Evolutionary conservation across 257 asterid genomes (phyloP).

Genomic region (Phtheirospermum japonicum): DNA sequence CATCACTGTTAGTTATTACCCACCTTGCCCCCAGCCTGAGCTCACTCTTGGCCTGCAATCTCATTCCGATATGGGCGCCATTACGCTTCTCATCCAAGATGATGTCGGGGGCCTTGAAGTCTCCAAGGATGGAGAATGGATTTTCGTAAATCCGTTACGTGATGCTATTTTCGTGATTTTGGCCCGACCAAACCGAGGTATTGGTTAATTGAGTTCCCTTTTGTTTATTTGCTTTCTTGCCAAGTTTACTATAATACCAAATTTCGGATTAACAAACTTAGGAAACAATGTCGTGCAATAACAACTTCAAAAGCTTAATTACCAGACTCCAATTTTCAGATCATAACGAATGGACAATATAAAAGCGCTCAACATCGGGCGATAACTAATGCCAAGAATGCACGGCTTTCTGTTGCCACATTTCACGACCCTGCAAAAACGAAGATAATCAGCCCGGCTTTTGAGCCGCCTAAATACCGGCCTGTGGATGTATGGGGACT

Average conservation of each 20-base stretch:
- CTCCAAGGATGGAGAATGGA: conserved; percentile 79
- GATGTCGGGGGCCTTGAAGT: conserved; percentile 93
- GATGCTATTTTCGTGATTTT: conserved; percentile 76
- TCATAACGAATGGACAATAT: conserved; percentile 75
- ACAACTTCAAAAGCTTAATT: too few relatives aligned
- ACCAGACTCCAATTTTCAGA: conserved; percentile 34
- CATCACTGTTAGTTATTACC: conserved; percentile 81
- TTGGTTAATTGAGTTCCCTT: background rate
- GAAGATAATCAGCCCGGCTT: conserved; percentile 50
- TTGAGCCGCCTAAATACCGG: conserved; percentile 56
- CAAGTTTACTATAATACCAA: background rate
- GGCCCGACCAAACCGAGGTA: conserved; percentile 98
- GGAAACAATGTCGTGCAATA: too few relatives aligned
- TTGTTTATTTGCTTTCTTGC: conserved; percentile 6
- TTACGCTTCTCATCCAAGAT: conserved; percentile 89
- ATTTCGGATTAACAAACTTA: background rate
- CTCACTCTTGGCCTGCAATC: conserved; percentile 95
- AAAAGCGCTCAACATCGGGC: conserved; percentile 83
- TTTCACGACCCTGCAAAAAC: conserved; percentile 86
- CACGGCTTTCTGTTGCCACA: conserved; percentile 83
- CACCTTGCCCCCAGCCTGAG: conserved; percentile 95
- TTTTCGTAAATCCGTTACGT: conserved; percentile 47
- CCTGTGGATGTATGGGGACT: conserved; percentile 66
- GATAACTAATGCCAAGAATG: conserved; percentile 53
- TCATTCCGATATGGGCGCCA: conserved; percentile 80